Evolutionary conservation across 106 monocot species (phyloP).

Genomic region (Agapanthus africanus): DNA sequence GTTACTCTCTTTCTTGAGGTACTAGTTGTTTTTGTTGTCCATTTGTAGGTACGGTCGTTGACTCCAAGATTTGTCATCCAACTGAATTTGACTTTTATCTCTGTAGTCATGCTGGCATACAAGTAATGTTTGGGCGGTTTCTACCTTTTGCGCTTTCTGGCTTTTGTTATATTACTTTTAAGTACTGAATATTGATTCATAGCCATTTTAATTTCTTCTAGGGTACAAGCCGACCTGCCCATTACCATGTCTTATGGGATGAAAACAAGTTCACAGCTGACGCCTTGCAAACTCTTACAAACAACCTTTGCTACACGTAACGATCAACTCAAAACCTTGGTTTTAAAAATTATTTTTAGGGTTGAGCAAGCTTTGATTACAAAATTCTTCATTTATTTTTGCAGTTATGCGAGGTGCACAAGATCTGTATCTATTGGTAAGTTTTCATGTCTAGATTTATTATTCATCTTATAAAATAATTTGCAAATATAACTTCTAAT

Average conservation of each 20-base stretch:
- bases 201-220: not conserved
- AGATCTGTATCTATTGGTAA: slow-evolving; percentile 83
- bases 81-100: slow-evolving; percentile 29
- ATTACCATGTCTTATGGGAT: slow-evolving; percentile 26
- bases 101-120: slow-evolving; percentile 28
- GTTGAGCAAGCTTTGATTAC: not conserved
- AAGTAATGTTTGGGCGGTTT: slow-evolving; percentile 2
- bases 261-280: slow-evolving; percentile 23
- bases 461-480: no score
- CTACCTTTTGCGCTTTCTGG: not conserved
- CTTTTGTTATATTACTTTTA: not conserved
- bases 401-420: slow-evolving; percentile 82
- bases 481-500: no score
- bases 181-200: not conserved
- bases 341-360: not conserved
- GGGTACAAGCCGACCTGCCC: slow-evolving; percentile 29
- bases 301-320: slow-evolving; percentile 95
- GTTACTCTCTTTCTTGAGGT: not conserved
- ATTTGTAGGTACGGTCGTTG: slow-evolving; percentile 26
- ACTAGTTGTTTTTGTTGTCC: not conserved
- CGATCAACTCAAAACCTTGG: not conserved
- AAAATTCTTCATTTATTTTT: not conserved
- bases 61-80: slow-evolving; percentile 27
- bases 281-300: slow-evolving; percentile 43
- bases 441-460: no score